Base-by-base conservation (phyloP, 495 filamentous ascomycete species). In the Copromyces sp. region DNA sequence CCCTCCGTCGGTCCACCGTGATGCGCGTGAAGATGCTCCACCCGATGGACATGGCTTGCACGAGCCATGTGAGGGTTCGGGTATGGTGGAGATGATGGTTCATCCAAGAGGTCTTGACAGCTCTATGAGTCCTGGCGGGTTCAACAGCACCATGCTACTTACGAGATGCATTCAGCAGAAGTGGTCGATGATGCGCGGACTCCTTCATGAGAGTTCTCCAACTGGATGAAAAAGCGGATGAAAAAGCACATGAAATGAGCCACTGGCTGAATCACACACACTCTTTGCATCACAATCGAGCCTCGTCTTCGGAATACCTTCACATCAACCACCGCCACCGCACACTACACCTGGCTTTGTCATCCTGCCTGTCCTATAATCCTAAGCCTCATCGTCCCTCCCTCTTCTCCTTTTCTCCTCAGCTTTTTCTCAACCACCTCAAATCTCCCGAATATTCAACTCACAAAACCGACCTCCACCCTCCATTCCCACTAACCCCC, bases 391-490 rank as follows among this genome's bases (percentile, higher is more conserved):
- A 37, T 5, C 35, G 3, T 37, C 35, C 12, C 39, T 40, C 9
- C 8, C 39, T 39, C 12, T 16, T 16, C 44, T 45, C 44, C 17
- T 2, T 1, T 11, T 59, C 47, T 4, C 42, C 16, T 24, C 24
- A 1, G 24, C 24, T 24, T 24, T 24, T 44, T 9, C 42, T 41
- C 39, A 4, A 2, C 1, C 39, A 38, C 37, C 16, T 35, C 35
- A 20, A 37, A 32, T 45, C 59, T 14, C 17, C 16, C 44, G 24
- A 24, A 40, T 69, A 39, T 17, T 35, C n/a, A 24, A 71, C 38
- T 75, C 78, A 89, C 45, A 90, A 73, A 77, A 89, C 70, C 24
- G 87, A 80, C 78, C 78, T 83, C 86, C 88, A 89, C 4, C 84
- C 85, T 12, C 77, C 72, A 2, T 68, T 59, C 72, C 71, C 39